Evolutionary conservation across 352 stramenopile genomes (phyloP).

Genomic region (Blastocystis sp.): DNA sequence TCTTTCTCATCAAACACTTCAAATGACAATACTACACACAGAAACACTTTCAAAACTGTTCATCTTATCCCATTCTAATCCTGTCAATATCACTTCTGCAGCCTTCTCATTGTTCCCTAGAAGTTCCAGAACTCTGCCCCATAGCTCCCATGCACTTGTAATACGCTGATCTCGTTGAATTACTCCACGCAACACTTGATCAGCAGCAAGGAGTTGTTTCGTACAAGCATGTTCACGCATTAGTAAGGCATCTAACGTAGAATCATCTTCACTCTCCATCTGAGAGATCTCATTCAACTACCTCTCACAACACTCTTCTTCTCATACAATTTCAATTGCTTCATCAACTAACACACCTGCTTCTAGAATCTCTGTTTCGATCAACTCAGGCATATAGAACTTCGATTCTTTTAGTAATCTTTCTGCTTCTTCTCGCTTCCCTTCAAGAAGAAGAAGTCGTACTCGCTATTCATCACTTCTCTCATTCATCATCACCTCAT

Average conservation of each 20-base stretch:
- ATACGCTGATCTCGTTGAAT: slow-evolving; percentile 4
- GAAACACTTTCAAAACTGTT: slow-evolving; percentile 20
- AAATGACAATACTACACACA: slow-evolving; percentile 13
- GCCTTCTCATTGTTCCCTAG: slow-evolving; percentile 13
- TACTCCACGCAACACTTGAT: not conserved
- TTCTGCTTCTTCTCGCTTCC: not conserved
- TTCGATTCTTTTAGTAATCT: not conserved
- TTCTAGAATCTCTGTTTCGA: not conserved
- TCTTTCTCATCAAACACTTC: slow-evolving; percentile 25
- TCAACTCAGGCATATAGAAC: not conserved
- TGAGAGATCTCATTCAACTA: not conserved
- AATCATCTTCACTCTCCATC: not conserved
- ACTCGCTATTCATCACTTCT: not conserved
- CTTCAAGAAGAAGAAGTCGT: not conserved
- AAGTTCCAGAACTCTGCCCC: not conserved
- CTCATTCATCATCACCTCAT: not conserved
- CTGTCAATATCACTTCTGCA: not conserved
- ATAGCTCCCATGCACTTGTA: not conserved
- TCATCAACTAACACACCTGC: not conserved
- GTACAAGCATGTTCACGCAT: not conserved
- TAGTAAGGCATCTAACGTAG: slow-evolving; percentile 1
- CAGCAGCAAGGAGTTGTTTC: not conserved
- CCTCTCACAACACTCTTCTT: not conserved
- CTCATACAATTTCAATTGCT: not conserved
- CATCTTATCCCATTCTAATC: slow-evolving; percentile 10